phyloP scores from a whole-genome alignment of 1,284 basidiomycete genomes.

The Sporisorium iseilematis-ciliati region DNA sequence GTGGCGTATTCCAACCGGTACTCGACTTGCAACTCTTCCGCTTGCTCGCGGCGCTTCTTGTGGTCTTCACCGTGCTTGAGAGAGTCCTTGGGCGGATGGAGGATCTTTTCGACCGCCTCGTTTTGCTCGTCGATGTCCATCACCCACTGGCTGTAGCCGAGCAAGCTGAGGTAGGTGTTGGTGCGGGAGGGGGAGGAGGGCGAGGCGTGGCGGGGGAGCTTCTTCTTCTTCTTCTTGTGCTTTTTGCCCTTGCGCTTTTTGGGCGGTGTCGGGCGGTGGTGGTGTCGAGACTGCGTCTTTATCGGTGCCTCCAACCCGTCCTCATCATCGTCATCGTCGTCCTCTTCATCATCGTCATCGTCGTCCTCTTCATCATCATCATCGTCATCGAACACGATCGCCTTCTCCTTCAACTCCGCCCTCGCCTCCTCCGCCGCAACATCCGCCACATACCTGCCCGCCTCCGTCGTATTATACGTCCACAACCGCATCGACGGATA shows the following conservation, averaged over 20 bases:
- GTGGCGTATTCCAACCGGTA: slow-evolving; percentile 67
- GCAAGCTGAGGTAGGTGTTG: slow-evolving; percentile 79
- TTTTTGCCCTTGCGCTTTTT: slow-evolving; percentile 74
- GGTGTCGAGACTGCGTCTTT: slow-evolving; percentile 34
- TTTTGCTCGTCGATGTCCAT: slow-evolving; percentile 77
- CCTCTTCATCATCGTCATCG: slow-evolving; percentile 44
- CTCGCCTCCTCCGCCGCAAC: not conserved
- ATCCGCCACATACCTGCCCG: slow-evolving; percentile 11
- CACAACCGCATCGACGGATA: slow-evolving; percentile 85
- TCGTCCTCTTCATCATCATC: slow-evolving; percentile 34
- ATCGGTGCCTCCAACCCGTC: not conserved
- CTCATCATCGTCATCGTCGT: slow-evolving; percentile 49
- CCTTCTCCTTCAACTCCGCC: not conserved
- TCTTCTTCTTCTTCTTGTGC: slow-evolving; percentile 74
- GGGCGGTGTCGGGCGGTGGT: slow-evolving; percentile 60
- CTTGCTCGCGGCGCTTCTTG: slow-evolving; percentile 19
- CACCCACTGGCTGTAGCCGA: slow-evolving; percentile 86
- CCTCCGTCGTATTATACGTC: slow-evolving; percentile 70
- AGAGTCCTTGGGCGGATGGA: slow-evolving; percentile 14
- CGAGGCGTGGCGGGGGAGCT: slow-evolving; percentile 77
- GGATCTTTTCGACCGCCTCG: slow-evolving; percentile 70
- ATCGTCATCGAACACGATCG: slow-evolving; percentile 30
- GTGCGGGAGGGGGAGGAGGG: slow-evolving; percentile 78
- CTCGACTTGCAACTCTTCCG: slow-evolving; percentile 34
- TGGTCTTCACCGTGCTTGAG: slow-evolving; percentile 21